Conservation (phyloP, 2,329 filamentous ascomycete genomes). For the Coccinonectria pachysandricola region DNA sequence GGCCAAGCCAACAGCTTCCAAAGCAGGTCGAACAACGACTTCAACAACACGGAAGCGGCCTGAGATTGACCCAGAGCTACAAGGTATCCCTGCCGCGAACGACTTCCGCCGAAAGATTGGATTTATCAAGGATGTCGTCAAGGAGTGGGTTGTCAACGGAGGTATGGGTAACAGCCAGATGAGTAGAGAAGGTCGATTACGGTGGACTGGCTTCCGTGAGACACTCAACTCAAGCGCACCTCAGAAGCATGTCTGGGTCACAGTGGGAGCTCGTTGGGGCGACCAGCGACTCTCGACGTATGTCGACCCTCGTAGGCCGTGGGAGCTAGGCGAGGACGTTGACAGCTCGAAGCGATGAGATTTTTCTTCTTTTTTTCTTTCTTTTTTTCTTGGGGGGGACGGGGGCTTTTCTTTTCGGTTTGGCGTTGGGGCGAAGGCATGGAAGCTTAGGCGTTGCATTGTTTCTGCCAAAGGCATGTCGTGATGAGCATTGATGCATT, state of each 20-base stretch:
- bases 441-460: too few species aligned
- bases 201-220: constrained; percentile 51
- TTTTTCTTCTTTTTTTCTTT: constrained; percentile 13
- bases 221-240: constrained; percentile 38
- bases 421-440: too few species aligned
- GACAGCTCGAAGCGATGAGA: constrained; percentile 26
- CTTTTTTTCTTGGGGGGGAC: constrained; percentile 1
- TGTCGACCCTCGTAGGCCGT: constrained; percentile 44
- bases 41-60: constrained; percentile 47
- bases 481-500: constrained; percentile 19
- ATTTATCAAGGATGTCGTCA: constrained; percentile 58
- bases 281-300: constrained; percentile 45
- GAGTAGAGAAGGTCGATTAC: constrained; percentile 40
- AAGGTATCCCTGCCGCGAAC: constrained; percentile 60
- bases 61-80: constrained; percentile 49
- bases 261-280: constrained; percentile 52
- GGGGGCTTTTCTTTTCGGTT: too few species aligned
- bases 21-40: constrained; percentile 33
- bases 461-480: constrained; percentile 8
- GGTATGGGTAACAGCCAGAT: constrained; percentile 60
- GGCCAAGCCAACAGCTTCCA: constrained; percentile 31
- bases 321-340: constrained; percentile 44
- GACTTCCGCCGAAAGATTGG: constrained; percentile 63
- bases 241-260: constrained; percentile 59
- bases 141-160: constrained; percentile 60